A percentile compares a stretch with the other conserved stretches of the same genome.
phyloP scores from a whole-genome alignment of 108 stramenopile genomes.

The Cyclotella distinguenda region DNA sequence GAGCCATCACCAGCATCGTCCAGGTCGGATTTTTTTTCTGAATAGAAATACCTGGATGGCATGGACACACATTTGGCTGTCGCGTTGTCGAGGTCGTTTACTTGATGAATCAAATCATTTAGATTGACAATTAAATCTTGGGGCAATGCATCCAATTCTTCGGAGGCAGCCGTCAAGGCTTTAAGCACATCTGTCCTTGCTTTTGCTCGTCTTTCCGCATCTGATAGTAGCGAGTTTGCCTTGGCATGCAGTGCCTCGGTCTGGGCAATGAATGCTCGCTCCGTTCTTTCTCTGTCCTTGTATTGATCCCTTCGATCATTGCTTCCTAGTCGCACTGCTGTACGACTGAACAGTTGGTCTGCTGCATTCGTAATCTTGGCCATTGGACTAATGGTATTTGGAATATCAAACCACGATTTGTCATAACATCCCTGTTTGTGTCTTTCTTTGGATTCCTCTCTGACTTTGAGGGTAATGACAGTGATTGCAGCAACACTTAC shows the following conservation, averaged over 20 bases:
- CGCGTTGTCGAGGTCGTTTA: constrained; percentile 24
- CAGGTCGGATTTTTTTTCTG: background rate
- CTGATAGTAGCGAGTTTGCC: constrained; percentile 13
- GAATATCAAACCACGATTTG: constrained; percentile 30
- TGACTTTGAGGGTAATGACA: constrained; percentile 25
- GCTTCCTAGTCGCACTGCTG: constrained; percentile 25
- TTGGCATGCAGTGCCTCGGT: constrained; percentile 15
- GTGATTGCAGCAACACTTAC: constrained; percentile 16
- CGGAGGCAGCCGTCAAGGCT: constrained; percentile 33
- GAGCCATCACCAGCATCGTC: background rate
- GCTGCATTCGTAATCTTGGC: constrained; percentile 37
- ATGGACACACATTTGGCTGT: constrained; percentile 34
- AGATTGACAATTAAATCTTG: constrained; percentile 29
- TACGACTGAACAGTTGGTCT: constrained; percentile 29
- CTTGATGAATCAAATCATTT: constrained; percentile 34
- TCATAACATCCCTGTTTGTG: constrained; percentile 40
- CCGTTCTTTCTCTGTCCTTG: constrained; percentile 10
- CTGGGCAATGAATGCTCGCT: constrained; percentile 23
- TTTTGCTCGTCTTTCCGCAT: constrained; percentile 17
- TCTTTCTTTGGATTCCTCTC: constrained; percentile 34
- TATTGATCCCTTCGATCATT: constrained; percentile 23
- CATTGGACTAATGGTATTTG: constrained; percentile 9
- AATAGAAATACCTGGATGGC: constrained; percentile 7
- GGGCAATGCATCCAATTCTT: constrained; percentile 42
- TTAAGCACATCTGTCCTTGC: constrained; percentile 34